Evolutionary conservation across 176 grass and related monocot species (phyloP), one percentile per base, ranked within the genome.

Genomic region (Raddia distichophylla): DNA sequence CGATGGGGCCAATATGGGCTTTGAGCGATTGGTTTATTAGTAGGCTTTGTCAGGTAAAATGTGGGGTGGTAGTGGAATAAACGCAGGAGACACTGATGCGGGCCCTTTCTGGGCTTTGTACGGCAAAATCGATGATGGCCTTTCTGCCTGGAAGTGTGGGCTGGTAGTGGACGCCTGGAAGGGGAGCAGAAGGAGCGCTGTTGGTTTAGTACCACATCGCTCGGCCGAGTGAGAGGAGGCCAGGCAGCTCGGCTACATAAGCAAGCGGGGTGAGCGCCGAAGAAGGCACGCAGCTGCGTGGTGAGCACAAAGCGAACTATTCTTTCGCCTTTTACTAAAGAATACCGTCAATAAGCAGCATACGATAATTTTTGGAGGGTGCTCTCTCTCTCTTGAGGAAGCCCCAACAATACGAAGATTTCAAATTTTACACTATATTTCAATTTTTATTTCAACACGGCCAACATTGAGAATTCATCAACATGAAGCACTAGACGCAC

Each of bases 311-410:
- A 91, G 88, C 69, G 74, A 93, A 87, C 86, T 91, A 89, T 93
- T 93, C 77, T 93, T 97, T 91, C 94, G 84, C 88, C 88, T 89
- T 97, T 87, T 89, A 97, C 86, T 91, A 87, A 96, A 93, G 90
- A 91, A 89, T 92, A 90, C 75, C 76, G 85, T 96, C 14, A 72
- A 0, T 14, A 9, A 88, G 64, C 81, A 91, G 85, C 71, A 82
- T 85, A 88, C 85, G 11, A 45, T 77, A 27, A 72, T 89, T 81
- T 89, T 89, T 89, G 3, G 7, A 85, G 77, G 87, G 64, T 59
- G 27, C 6, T 4, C 45, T 33, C n/a, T 8, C 0, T 27, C 1
- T 27, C 11, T 2, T 3, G 60, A 33, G 58, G 22, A 69, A 0
- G n/a, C 22, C 9, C 49, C 35, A 22, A 7, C 12, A 55, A 74